phyloP scores from a whole-genome alignment of 306 rosid species.

The Lathyrus oleraceus region DNA sequence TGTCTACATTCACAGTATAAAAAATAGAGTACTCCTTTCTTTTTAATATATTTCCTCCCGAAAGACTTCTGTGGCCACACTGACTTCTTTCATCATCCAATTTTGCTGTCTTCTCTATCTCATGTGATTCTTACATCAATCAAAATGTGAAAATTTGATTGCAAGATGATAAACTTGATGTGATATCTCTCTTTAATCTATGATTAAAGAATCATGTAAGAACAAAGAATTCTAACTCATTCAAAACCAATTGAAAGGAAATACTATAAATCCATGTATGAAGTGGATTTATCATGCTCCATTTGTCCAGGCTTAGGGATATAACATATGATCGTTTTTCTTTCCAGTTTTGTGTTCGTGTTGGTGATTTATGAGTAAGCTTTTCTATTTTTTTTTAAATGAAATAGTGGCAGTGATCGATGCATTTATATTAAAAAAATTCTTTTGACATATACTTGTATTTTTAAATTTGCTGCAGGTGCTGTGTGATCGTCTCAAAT shows the following conservation, averaged over 20 bases:
- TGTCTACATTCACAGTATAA: not conserved
- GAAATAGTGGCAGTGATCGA: constrained; percentile 8
- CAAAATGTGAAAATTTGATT: not conserved
- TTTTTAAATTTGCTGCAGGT: constrained; percentile 65
- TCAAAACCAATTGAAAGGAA: not conserved
- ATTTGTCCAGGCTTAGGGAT: not conserved
- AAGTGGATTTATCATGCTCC: not conserved
- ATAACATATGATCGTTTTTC: constrained; percentile 15
- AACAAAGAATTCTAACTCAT: constrained; percentile 1
- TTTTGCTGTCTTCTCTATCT: not conserved
- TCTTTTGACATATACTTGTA: constrained; percentile 27
- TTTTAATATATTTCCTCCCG: not conserved
- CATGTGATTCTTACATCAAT: not conserved
- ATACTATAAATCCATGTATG: not conserved
- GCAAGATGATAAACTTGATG: not conserved
- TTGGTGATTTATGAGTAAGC: constrained; percentile 24
- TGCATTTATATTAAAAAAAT: constrained; percentile 24
- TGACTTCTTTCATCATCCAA: not conserved
- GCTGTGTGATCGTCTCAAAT: constrained; percentile 59
- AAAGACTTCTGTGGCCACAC: not conserved
- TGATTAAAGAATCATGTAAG: not conserved
- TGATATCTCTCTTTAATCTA: not conserved
- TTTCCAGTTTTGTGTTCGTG: not conserved
- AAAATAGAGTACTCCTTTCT: not conserved
- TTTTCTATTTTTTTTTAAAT: constrained; percentile 1